These are phyloP conservation scores for Begonia loranthoides DNA, from an alignment of 306 rosid genomes.

Conservation along the genomic window DNA sequence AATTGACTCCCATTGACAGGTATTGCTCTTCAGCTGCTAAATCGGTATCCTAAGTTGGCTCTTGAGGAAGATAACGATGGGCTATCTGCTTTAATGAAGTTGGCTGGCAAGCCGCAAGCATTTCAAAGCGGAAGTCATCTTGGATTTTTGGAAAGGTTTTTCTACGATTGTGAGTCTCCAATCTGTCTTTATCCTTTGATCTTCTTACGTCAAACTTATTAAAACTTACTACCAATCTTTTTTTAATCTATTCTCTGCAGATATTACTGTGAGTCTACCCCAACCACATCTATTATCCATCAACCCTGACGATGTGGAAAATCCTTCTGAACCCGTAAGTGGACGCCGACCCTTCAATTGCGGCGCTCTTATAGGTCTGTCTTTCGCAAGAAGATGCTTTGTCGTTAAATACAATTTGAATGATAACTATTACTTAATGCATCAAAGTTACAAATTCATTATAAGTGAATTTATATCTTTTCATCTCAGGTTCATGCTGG, in stretches of 20 bases:
- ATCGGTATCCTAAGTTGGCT: constrained; percentile 3
- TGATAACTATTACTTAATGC: not conserved
- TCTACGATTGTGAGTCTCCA: not conserved
- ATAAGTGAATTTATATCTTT: not conserved
- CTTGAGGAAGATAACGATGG: constrained; percentile 1
- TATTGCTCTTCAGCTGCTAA: constrained; percentile 1
- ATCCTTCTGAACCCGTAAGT: not conserved
- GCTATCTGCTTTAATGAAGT: not conserved
- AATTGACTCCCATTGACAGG: not conserved
- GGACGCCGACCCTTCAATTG: not conserved
- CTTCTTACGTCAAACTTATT: not conserved
- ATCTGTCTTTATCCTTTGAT: not conserved
- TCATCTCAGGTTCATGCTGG: not conserved
- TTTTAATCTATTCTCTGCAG: not conserved
- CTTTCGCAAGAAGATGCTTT: no score
- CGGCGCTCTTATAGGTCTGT: no score
- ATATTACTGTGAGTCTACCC: not conserved
- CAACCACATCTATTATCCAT: not conserved
- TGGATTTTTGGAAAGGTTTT: not conserved
- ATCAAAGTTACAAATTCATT: not conserved
- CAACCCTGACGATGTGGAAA: not conserved
- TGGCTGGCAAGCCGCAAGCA: not conserved
- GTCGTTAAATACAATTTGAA: no score
- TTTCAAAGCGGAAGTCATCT: constrained; percentile 1
- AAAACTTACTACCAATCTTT: no score